phyloP scores from a whole-genome alignment of 306 rosid genomes.

The Parietaria judaica region DNA sequence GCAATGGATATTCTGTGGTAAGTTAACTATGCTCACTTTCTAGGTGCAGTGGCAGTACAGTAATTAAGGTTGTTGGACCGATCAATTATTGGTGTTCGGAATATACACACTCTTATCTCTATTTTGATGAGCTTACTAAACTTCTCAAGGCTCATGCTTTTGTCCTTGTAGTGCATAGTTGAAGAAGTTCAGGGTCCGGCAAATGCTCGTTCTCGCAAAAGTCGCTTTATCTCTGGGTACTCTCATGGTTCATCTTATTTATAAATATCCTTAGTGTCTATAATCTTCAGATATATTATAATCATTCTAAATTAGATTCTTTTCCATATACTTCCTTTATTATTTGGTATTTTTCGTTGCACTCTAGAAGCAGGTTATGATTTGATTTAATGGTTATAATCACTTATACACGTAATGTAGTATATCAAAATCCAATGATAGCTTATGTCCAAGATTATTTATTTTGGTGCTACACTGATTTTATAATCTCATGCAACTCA shows the following conservation, averaged over 20 bases:
- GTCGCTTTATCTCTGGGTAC: constrained; percentile 89
- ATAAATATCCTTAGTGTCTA: not conserved
- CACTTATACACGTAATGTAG: too few species aligned
- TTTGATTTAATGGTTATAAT: not conserved
- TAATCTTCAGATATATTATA: not conserved
- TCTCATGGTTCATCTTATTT: constrained; percentile 5
- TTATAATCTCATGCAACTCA: too few species aligned
- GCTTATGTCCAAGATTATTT: too few species aligned
- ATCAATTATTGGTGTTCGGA: not conserved
- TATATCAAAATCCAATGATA: too few species aligned
- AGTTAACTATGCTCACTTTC: constrained; percentile 9
- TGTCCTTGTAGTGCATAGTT: constrained; percentile 72
- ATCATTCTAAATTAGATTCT: not conserved
- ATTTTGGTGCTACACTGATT: too few species aligned
- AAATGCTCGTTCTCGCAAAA: constrained; percentile 83
- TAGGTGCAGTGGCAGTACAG: too few species aligned
- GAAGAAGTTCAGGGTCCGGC: constrained; percentile 95
- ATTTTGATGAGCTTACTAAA: not conserved
- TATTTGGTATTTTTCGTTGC: not conserved
- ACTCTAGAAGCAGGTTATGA: constrained; percentile 1
- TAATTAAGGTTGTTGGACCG: not conserved
- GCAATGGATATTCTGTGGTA: constrained; percentile 89
- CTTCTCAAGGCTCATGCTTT: constrained; percentile 18
- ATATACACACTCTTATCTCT: constrained; percentile 10
- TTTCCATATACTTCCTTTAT: not conserved